Evolutionary conservation across 139 green algal genomes (phyloP), one percentile per base, ranked within the genome.

Genomic region (Chlorokybus atmophyticus): DNA sequence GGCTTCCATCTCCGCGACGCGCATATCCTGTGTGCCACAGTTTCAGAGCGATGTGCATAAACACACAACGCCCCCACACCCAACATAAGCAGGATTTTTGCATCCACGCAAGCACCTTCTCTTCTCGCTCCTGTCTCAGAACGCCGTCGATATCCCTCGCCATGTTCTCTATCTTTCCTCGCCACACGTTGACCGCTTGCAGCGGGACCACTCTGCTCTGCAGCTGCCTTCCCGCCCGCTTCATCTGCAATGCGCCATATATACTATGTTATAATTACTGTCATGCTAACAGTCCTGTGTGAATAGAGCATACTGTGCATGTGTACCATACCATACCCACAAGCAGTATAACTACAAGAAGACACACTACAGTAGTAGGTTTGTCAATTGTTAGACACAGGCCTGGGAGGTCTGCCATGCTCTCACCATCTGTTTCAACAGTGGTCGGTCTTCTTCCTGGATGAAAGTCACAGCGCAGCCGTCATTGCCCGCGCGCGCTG

Each of bases 401-500:
- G n/a, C n/a, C n/a, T n/a, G n/a, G n/a, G n/a, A n/a, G n/a, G n/a
- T n/a, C n/a, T n/a, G n/a, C n/a, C n/a, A n/a, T n/a, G 25, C 47
- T 42, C 38, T 55, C 7, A 70, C 62, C 62, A 91, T 73, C 58
- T 84, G 75, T 58, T 95, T 96, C 3, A 96, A 64, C 48, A 96
- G 73, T 17, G 19, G 7, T 0, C 88, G 50, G 68, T 95, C 84
- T 0, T 32, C 57, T 53, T 97, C 87, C 40, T 84, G 80, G 4
- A 83, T 66, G 23, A 98, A 80, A 0, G 84, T 95, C 6, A 97
- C 73, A 1, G 83, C 74, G n/a, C 74, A 64, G 14, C 91, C 91
- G 3, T 61, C 39, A 27, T 74, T 50, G 26, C 91, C 91, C 8
- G 91, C 91, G 19, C 91, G 76, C 0, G 91, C 91, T 0, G 91